Base-by-base conservation (phyloP, 2,329 filamentous ascomycete species). In the Chaetomium strumarium region DNA sequence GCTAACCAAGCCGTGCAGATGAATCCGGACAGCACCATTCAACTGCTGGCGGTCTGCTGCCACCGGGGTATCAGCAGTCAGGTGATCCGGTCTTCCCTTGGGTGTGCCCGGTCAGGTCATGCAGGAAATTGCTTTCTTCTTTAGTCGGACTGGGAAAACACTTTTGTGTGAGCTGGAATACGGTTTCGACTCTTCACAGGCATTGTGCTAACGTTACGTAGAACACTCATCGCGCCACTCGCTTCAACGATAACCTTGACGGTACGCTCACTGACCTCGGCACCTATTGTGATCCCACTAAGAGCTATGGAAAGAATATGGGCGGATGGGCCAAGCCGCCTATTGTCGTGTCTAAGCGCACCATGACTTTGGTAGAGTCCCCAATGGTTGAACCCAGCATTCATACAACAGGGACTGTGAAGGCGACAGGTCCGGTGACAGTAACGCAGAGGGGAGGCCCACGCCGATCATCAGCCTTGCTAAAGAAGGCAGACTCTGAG, bases 161-260 rank as follows among this genome's bases (percentile, higher is more conserved):
- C 20, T 61, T 56, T 45, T 50, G 41, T 40, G 54, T 55, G 11
- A n/a, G 58, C 41, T n/a, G 9, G 11, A 20, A 13, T 31, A n/a
- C 14, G 11, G 34, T 42, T 20, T 6, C 40, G 12, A 19, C 10
- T 14, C 5, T 17, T 11, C 10, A 14, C 33, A 19, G 4, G 0
- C 3, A 14, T 8, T 3, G 5, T 16, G 13, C 19, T 49, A 13
- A 36, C 33, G n/a, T 10, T 12, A 17, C 2, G 9, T 24, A 60
- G 52, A 52, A 52, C 13, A 10, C 24, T 0, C 58, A 62, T 30
- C 55, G 56, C 11, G 53, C 52, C 1, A 31, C 30, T 14, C 49
- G 52, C 24, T 38, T 62, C 10, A 60, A 62, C 40, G 60, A 62
- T 41, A 62, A 62, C 33, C 37, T 57, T 11, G 60, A 62, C 19